Conservation (phyloP, 495 filamentous ascomycete genomes). For the Talaromyces liani region DNA sequence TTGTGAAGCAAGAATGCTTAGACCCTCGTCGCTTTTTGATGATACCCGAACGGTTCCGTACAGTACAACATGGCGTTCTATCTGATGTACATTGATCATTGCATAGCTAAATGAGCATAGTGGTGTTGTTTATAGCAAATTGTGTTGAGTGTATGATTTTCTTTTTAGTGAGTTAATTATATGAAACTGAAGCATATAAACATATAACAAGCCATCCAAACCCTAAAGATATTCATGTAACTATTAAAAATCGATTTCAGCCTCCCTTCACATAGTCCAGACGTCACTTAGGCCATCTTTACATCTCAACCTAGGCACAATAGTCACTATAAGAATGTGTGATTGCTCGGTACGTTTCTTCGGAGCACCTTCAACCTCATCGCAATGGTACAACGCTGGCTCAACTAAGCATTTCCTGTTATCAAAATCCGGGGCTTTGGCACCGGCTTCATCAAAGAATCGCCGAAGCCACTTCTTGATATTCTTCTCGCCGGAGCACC, state of each 20-base stretch:
- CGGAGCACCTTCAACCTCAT: no score
- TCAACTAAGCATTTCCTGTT: no score
- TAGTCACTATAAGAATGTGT: no score
- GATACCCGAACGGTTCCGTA: conserved; percentile 7
- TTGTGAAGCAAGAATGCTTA: conserved; percentile 16
- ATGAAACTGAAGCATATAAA: background rate
- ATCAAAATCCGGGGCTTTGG: no score
- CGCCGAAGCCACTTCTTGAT: background rate
- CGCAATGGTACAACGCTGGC: no score
- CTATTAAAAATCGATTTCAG: no score
- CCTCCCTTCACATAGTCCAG: no score
- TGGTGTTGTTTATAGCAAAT: background rate
- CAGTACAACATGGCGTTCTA: conserved; percentile 1
- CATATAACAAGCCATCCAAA: background rate
- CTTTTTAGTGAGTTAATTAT: background rate
- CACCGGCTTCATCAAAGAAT: no score
- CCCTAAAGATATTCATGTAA: no score
- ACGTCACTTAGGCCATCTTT: no score
- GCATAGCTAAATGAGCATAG: background rate
- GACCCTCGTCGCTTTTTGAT: background rate
- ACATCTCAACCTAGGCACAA: no score
- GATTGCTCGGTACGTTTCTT: no score
- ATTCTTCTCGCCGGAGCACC: background rate
- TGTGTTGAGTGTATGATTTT: background rate
- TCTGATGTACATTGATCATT: background rate